Evolutionary conservation across 805 yeast species (phyloP).

Genomic region (Helenozyma rhizophorensis): DNA sequence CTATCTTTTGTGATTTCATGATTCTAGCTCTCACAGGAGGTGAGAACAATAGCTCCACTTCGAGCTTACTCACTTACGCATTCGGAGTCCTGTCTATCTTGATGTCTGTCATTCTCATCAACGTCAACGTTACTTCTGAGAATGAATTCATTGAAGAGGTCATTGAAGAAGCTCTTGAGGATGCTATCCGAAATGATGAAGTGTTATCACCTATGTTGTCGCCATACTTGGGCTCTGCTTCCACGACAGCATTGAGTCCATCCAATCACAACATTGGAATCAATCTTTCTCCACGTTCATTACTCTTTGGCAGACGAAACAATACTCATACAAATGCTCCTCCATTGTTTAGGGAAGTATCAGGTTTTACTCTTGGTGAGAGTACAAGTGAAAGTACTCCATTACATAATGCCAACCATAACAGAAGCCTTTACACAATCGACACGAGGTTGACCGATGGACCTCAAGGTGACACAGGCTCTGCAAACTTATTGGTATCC

Average conservation of each 20-base stretch:
- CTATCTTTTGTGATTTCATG: slow-evolving; percentile 46
- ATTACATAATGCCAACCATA: slow-evolving; percentile 9
- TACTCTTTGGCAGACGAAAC: slow-evolving; percentile 14
- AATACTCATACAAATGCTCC: not conserved
- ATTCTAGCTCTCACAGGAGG: slow-evolving; percentile 22
- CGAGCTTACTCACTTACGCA: slow-evolving; percentile 30
- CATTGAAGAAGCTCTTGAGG: slow-evolving; percentile 45
- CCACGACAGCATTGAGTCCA: slow-evolving; percentile 1
- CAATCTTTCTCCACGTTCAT: slow-evolving; percentile 12
- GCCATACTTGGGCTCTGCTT: slow-evolving; percentile 31
- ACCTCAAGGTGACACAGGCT: not conserved
- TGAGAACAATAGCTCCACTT: slow-evolving; percentile 12
- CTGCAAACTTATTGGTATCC: slow-evolving; percentile 8
- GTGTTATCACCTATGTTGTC: slow-evolving; percentile 43
- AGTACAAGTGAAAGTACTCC: slow-evolving; percentile 5
- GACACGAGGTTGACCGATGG: slow-evolving; percentile 3
- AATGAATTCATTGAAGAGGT: slow-evolving; percentile 43
- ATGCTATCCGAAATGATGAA: slow-evolving; percentile 45
- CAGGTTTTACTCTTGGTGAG: slow-evolving; percentile 12
- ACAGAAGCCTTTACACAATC: slow-evolving; percentile 9
- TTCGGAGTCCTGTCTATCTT: slow-evolving; percentile 47
- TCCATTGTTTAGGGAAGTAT: slow-evolving; percentile 5
- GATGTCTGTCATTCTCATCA: slow-evolving; percentile 43
- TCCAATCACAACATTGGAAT: slow-evolving; percentile 12
- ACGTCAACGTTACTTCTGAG: slow-evolving; percentile 39